Evolutionary conservation across 306 rosid species (phyloP), one percentile per base, ranked within the genome.

Genomic region (Medicago arabica): DNA sequence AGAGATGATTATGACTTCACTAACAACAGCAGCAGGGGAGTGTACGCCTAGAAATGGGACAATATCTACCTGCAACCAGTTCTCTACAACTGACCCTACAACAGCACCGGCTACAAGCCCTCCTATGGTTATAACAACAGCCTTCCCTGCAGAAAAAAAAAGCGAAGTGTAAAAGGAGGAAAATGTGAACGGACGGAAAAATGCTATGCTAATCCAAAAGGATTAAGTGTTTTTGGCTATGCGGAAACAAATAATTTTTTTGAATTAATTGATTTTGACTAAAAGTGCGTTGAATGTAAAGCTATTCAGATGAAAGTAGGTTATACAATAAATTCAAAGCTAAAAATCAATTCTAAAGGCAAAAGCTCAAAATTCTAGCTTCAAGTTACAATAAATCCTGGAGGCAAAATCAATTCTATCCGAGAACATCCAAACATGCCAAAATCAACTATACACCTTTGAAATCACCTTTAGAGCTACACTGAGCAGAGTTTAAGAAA

Each of bases 11-110:
- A 95, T 71, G 80, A 95, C 82, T 88, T 95, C 99, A 62, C 91
- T 85, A 67, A 92, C 89, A 80, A 95, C 90, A 57, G 97, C 91
- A 74, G 97, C 99, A 81, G 99, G 99, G 74, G 96, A 92, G 84
- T 86, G 93, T 74, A 95, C 80, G 76, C 97, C 99, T 64, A 95
- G 89, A 84, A 95, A 90, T 40, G 99, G 99, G 80, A 95, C 96
- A 71, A 95, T 69, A 82, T 95, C 99, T 31, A 95, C 99, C 83
- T 95, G 99, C 84, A 95, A 84, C 97, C 93, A 95, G 85, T 79
- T 92, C 88, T 95, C 99, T 70, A 95, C 90, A 10, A 84, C 90
- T 68, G 99, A 92, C 38, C 99, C 99, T 70, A 92, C 96, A 51
- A 89, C 96, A 0, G 97, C 99, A 2, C 99, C 97, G 16, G 90